These are phyloP conservation scores for Xylariomycetidae sp. DNA, from an alignment of 2,329 filamentous ascomycete species.

Conservation along the genomic window DNA sequence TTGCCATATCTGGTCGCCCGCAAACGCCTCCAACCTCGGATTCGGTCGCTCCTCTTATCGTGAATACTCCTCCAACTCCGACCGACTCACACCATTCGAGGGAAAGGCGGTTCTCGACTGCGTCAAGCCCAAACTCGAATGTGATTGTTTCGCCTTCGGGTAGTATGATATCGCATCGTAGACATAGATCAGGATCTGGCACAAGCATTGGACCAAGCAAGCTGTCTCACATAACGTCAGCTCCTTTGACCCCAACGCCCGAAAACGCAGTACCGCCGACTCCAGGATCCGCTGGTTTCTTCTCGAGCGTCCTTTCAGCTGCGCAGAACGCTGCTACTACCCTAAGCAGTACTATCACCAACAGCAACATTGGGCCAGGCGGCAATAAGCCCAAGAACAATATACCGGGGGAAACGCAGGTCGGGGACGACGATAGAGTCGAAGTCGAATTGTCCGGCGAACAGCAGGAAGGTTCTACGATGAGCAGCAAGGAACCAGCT, in stretches of 20 bases:
- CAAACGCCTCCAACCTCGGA: constrained; percentile 45
- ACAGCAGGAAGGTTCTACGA: constrained; percentile 33
- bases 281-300: constrained; percentile 72
- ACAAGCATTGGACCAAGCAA: constrained; percentile 69
- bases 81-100: constrained; percentile 36
- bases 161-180: constrained; percentile 67
- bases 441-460: constrained; percentile 41
- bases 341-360: constrained; percentile 69
- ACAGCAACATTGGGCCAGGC: constrained; percentile 53
- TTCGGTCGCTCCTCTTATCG: constrained; percentile 48
- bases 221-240: constrained; percentile 69
- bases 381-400: constrained; percentile 37
- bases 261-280: constrained; percentile 54
- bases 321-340: constrained; percentile 86
- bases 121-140: constrained; percentile 35
- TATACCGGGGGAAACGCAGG: constrained; percentile 25
- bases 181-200: constrained; percentile 48
- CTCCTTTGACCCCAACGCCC: constrained; percentile 69
- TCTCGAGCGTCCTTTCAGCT: constrained; percentile 87
- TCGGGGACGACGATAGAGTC: constrained; percentile 32
- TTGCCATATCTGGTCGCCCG: constrained; percentile 28
- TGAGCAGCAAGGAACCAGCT: constrained; percentile 64
- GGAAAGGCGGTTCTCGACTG: constrained; percentile 13
- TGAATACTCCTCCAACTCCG: constrained; percentile 64
- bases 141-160: constrained; percentile 59